Evolutionary conservation across 2,329 filamentous ascomycete genomes (phyloP).

Genomic region (Diaporthe vaccinii): DNA sequence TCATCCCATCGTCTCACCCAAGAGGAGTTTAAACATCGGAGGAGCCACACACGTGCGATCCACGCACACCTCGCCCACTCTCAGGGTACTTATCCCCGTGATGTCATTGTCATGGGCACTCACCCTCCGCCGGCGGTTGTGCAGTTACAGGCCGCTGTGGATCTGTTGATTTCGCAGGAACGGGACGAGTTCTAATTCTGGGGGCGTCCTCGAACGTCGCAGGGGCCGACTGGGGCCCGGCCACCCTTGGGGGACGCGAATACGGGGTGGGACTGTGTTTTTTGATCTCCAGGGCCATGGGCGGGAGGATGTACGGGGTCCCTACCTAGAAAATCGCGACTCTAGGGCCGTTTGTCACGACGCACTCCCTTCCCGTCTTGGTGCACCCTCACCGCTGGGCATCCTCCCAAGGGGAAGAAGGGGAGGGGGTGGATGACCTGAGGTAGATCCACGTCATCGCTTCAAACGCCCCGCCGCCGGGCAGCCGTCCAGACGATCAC

Average conservation of each 20-base stretch:
- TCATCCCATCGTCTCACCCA: conserved; percentile 3
- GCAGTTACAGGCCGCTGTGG: neutral
- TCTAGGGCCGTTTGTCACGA: neutral
- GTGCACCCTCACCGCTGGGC: conserved; percentile 9
- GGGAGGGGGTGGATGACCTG: neutral
- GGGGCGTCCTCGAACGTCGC: neutral
- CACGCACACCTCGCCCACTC: neutral
- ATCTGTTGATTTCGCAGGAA: neutral
- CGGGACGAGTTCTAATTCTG: neutral
- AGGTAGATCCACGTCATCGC: conserved; percentile 21
- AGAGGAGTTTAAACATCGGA: conserved; percentile 10
- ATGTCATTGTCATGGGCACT: neutral
- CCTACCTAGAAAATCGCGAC: neutral
- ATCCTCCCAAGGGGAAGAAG: conserved; percentile 16
- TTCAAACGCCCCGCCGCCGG: conserved; percentile 23
- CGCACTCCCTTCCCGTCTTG: neutral
- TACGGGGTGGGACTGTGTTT: neutral
- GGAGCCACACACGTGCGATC: neutral
- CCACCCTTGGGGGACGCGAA: neutral
- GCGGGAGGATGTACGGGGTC: neutral
- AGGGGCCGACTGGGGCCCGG: neutral
- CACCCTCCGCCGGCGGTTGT: neutral
- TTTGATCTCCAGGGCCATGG: conserved; percentile 9
- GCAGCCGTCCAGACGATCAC: conserved; percentile 8
- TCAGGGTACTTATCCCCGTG: neutral